Percentiles rank a stretch among this genome's conserved stretches.
These are phyloP conservation scores for Chamaecyparis obtusa DNA, from an alignment of 75 land plant genomes.

Conservation along the genomic window DNA sequence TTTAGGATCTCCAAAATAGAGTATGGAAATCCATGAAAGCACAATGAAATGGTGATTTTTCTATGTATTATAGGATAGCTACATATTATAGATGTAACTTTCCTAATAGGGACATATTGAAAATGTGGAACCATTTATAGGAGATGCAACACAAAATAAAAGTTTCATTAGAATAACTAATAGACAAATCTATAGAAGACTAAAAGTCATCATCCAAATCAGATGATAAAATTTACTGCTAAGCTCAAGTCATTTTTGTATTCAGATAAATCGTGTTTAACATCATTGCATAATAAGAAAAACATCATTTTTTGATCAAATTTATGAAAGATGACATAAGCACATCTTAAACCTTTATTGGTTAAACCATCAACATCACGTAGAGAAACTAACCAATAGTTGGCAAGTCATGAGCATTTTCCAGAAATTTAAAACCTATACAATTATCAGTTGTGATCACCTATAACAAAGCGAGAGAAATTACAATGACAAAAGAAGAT, in stretches of 20 bases:
- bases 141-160: background rate
- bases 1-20: too few relatives aligned
- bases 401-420: constrained; percentile 59
- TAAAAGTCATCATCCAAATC: background rate
- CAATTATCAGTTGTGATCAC: too few relatives aligned
- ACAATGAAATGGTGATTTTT: too few relatives aligned
- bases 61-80: too few relatives aligned
- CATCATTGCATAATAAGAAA: constrained; percentile 42
- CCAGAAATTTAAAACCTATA: too few relatives aligned
- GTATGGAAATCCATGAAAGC: too few relatives aligned
- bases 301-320: background rate
- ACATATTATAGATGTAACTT: too few relatives aligned
- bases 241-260: constrained; percentile 78
- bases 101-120: too few relatives aligned
- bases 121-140: too few relatives aligned
- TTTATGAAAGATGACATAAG: background rate
- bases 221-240: constrained; percentile 36
- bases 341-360: too few relatives aligned
- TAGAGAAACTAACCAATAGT: constrained; percentile 51
- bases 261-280: constrained; percentile 48
- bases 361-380: background rate
- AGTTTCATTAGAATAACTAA: background rate
- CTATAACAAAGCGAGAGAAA: background rate
- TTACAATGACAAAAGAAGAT: background rate
- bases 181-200: background rate